These are phyloP conservation scores for Croton setiger DNA, from an alignment of 441 rosid species.

Conservation along the genomic window DNA sequence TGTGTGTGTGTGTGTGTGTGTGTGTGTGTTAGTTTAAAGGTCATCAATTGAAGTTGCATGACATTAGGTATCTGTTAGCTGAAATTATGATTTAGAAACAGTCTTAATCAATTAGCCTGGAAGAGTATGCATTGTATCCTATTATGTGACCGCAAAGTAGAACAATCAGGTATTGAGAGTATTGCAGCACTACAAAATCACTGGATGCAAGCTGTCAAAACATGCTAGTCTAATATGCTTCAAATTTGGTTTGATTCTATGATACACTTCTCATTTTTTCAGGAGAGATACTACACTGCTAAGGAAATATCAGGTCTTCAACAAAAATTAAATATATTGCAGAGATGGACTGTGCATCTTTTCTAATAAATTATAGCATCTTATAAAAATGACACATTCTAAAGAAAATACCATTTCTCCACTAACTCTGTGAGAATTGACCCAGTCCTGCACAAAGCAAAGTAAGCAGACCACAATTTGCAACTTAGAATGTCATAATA, in stretches of 20 bases:
- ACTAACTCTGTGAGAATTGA: slow-evolving; percentile 27
- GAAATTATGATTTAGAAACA: background rate
- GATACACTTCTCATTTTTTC: background rate
- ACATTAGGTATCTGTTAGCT: background rate
- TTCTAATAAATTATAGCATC: background rate
- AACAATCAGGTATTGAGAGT: background rate
- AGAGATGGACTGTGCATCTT: background rate
- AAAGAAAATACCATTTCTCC: slow-evolving; percentile 31
- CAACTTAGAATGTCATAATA: background rate
- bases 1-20: too few relatives aligned
- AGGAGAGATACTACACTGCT: background rate
- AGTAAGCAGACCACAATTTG: slow-evolving; percentile 4
- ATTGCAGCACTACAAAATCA: background rate
- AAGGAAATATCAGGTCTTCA: background rate
- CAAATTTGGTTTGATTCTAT: background rate
- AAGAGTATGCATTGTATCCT: background rate
- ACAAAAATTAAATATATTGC: background rate
- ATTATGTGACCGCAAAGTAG: background rate
- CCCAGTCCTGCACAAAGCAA: slow-evolving; percentile 48
- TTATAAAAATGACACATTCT: background rate
- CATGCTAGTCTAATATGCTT: background rate
- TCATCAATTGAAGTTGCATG: background rate
- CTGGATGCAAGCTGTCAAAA: background rate
- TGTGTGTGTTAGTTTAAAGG: too few relatives aligned
- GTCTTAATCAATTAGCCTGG: background rate